Base-by-base conservation (phyloP, 169 alveolate genomes). In the Miamiensis avidus region DNA sequence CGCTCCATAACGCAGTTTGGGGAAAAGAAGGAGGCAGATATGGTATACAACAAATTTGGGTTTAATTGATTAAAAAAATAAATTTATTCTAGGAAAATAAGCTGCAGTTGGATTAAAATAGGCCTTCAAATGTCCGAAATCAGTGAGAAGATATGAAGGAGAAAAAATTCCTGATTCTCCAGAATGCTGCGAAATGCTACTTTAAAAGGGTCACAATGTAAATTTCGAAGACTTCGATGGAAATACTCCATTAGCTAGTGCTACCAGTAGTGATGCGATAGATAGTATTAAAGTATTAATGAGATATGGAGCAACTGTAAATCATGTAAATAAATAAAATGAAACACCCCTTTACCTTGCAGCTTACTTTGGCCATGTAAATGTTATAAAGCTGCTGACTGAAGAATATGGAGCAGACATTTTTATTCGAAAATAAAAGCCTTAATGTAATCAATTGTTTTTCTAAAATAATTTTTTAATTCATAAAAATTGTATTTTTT, bases 1-100 rank as follows among this genome's bases (percentile, higher is more conserved):
- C 87, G 0, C 49, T 86, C 65, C 90, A 86, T 81, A 86, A 86
- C 81, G 90, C 90, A 32, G 86, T 81, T 0, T 86, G 83, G 75
- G 90, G 90, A 11, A 83, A 79, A 0, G 84, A 86, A 75, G 90
- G 90, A 1, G 90, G 90, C 0, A 82, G 87, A 75, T 72, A 73
- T 34, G 87, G 87, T 28, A 82, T 34, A 33, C 34, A 73, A 75
- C 4, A 49, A 20, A 11, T 49, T 49, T 49, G 69, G 4, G 69
- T 49, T 49, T 49, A 11, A 49, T 49, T n/a, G n/a, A n/a, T n/a
- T n/a, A n/a, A n/a, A n/a, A n/a, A n/a, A n/a, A n/a, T n/a, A n/a
- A n/a, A n/a, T n/a, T 49, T 11, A 49, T 11, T 11, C 20, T 49
- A 49, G 69, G 69, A 49, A 49, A 49, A 49, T 11, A 11, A 20